A percentile compares a stretch with the other conserved stretches of the same genome.
These are phyloP conservation scores for Botrytis porri DNA, from an alignment of 2,329 filamentous ascomycete species.

Conservation along the genomic window DNA sequence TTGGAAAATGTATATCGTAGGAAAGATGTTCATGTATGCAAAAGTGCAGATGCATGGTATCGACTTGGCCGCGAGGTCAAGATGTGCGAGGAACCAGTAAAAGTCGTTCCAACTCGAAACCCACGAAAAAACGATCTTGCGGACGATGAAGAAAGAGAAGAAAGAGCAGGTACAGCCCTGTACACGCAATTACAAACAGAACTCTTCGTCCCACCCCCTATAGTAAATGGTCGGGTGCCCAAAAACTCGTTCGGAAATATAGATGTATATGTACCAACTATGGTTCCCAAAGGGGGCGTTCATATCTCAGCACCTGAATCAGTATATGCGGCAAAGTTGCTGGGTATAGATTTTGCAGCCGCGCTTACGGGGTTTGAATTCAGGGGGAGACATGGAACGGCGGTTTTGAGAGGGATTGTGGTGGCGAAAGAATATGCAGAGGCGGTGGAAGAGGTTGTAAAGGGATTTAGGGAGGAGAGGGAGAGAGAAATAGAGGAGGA, in stretches of 20 bases:
- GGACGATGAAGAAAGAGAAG: conserved; percentile 42
- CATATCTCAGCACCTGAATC: conserved; percentile 67
- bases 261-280: conserved; percentile 86
- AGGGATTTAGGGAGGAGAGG: conserved; percentile 63
- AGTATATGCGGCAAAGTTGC: conserved; percentile 66
- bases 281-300: conserved; percentile 79
- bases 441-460: conserved; percentile 67
- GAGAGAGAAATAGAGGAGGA: conserved; percentile 62
- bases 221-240: conserved; percentile 72
- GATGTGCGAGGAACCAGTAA: conserved; percentile 75
- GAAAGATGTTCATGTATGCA: conserved; percentile 72
- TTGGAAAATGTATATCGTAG: conserved; percentile 81
- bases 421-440: conserved; percentile 70
- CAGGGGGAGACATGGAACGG: conserved; percentile 79
- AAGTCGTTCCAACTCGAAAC: conserved; percentile 58
- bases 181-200: conserved; percentile 66
- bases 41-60: conserved; percentile 87
- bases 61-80: conserved; percentile 78
- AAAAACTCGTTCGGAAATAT: conserved; percentile 94
- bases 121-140: conserved; percentile 41
- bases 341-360: conserved; percentile 83
- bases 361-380: conserved; percentile 91
- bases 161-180: conserved; percentile 53
- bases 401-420: conserved; percentile 74
- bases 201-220: conserved; percentile 70